phyloP scores from a whole-genome alignment of 2,329 filamentous ascomycete species.

The Fusarium bactridioides region DNA sequence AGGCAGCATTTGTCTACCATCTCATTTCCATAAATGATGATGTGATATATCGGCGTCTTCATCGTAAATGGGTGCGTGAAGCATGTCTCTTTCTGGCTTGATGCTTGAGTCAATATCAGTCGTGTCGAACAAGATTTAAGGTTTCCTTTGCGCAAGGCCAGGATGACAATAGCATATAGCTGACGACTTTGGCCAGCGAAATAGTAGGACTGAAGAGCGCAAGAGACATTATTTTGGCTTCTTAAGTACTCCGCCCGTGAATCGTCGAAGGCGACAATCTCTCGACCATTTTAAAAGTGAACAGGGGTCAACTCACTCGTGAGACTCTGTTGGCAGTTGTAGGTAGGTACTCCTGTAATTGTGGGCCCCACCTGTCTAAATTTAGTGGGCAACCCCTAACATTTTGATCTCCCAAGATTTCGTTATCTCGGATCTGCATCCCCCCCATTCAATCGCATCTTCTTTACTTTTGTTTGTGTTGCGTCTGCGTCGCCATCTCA shows the following conservation, averaged over 20 bases:
- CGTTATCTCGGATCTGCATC: constrained; percentile 13
- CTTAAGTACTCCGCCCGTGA: too few relatives aligned
- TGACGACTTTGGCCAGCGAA: too few relatives aligned
- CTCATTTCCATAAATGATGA: neutral
- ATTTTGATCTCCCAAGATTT: constrained; percentile 30
- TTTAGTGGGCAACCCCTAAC: constrained; percentile 18
- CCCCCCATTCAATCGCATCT: neutral
- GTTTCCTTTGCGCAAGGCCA: neutral
- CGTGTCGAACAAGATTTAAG: neutral
- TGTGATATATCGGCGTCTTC: neutral
- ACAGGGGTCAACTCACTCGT: neutral
- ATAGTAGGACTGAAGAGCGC: neutral
- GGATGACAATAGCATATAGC: neutral
- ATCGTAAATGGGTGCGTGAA: neutral
- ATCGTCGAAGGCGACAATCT: neutral
- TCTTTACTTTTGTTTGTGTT: constrained; percentile 6
- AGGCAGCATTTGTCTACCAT: neutral
- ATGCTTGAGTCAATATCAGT: neutral
- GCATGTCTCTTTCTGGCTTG: neutral
- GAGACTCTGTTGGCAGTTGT: neutral
- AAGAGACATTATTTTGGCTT: neutral
- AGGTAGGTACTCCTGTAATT: neutral
- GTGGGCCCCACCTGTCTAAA: neutral
- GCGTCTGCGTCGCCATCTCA: neutral
- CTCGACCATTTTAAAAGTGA: neutral